phyloP scores from a whole-genome alignment of 441 rosid genomes.

The Brassica hybrid region DNA sequence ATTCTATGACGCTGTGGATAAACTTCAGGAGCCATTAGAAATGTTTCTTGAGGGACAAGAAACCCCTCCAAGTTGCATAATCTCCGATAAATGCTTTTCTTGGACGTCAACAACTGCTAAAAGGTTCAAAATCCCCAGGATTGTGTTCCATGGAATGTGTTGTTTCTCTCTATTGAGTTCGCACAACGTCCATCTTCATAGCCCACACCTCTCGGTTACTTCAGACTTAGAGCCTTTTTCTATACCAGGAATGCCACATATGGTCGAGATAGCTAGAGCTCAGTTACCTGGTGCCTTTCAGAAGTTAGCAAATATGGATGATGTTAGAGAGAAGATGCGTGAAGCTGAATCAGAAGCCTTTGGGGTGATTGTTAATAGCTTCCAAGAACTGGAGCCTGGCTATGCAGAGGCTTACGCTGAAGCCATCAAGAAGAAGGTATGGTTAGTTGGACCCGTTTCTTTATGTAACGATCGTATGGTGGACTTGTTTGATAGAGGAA shows the following conservation, averaged over 20 bases:
- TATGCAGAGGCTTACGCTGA: slow-evolving; percentile 47
- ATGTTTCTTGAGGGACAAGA: slow-evolving; percentile 36
- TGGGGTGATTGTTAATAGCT: slow-evolving; percentile 64
- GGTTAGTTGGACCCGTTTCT: slow-evolving; percentile 69
- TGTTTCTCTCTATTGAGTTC: slow-evolving; percentile 55
- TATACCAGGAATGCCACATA: slow-evolving; percentile 50
- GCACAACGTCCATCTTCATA: slow-evolving; percentile 44
- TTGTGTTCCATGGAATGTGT: slow-evolving; percentile 54
- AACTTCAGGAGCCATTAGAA: slow-evolving; percentile 53
- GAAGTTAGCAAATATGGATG: slow-evolving; percentile 47
- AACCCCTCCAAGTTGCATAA: slow-evolving; percentile 53
- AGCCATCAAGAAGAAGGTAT: slow-evolving; percentile 50
- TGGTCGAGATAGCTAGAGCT: slow-evolving; percentile 49
- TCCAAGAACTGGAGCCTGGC: slow-evolving; percentile 53
- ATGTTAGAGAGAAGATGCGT: slow-evolving; percentile 53
- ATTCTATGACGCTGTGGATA: slow-evolving; percentile 48
- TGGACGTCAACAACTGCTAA: slow-evolving; percentile 51
- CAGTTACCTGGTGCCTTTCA: slow-evolving; percentile 56
- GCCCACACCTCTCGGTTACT: slow-evolving; percentile 40
- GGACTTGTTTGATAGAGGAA: slow-evolving; percentile 59
- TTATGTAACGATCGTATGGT: slow-evolving; percentile 42
- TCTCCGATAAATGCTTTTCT: slow-evolving; percentile 53
- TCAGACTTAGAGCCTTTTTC: slow-evolving; percentile 46
- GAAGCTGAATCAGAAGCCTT: slow-evolving; percentile 53
- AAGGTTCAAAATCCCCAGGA: slow-evolving; percentile 51